Conservation (phyloP, 2,329 filamentous ascomycete genomes). For the Penicillium concentricum region DNA sequence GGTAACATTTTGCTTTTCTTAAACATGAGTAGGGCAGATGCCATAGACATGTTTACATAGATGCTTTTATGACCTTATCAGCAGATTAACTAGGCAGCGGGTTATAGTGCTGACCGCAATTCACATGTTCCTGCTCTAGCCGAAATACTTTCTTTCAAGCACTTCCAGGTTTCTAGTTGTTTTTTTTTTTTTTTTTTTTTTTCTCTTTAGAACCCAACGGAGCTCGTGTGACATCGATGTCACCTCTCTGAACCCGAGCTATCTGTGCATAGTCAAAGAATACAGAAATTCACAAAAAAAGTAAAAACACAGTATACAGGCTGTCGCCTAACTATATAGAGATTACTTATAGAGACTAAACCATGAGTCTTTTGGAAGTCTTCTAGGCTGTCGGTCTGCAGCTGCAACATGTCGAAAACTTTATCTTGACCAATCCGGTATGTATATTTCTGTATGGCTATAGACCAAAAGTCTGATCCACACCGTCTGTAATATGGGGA, state of each 20-base stretch:
- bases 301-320: too few species aligned
- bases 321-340: too few species aligned
- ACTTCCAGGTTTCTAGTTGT: not conserved
- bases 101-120: not conserved
- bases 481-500: too few species aligned
- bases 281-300: not conserved
- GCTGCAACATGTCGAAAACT: not conserved
- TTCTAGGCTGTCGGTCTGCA: not conserved
- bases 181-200: too few species aligned
- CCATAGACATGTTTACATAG: not conserved
- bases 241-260: not conserved
- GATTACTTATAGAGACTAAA: not conserved
- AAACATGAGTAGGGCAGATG: too few species aligned
- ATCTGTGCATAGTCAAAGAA: not conserved
- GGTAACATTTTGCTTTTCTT: not conserved
- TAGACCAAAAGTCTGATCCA: too few species aligned
- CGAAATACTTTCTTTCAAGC: not conserved
- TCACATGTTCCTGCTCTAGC: not conserved
- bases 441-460: not conserved
- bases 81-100: not conserved
- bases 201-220: not conserved
- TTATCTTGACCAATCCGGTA: not conserved
- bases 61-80: not conserved
- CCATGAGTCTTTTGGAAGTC: not conserved
- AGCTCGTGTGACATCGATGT: not conserved